phyloP scores from a whole-genome alignment of 2,329 filamentous ascomycete genomes.

The Hypomyces perniciosus region DNA sequence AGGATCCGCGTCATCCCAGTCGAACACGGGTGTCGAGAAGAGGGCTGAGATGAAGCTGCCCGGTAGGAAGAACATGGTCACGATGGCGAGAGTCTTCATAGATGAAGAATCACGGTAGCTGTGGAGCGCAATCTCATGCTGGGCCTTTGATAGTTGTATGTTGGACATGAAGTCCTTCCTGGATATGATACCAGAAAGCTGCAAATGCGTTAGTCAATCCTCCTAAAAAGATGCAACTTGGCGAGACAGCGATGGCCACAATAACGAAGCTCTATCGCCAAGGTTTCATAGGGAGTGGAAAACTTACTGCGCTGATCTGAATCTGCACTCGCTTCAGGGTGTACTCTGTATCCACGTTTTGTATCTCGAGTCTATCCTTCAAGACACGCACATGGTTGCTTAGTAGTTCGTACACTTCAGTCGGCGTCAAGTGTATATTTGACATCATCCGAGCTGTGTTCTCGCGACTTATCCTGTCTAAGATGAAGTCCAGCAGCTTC shows the following conservation, averaged over 20 bases:
- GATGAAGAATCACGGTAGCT: slow-evolving; percentile 36
- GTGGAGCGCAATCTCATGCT: slow-evolving; percentile 28
- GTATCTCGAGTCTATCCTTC: slow-evolving; percentile 29
- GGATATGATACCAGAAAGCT: slow-evolving; percentile 34
- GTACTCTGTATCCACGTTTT: slow-evolving; percentile 30
- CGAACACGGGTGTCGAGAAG: slow-evolving; percentile 32
- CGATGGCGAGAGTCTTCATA: slow-evolving; percentile 38
- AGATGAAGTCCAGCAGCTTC: slow-evolving; percentile 29
- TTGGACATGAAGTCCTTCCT: slow-evolving; percentile 32
- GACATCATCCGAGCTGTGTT: not conserved
- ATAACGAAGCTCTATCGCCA: not conserved
- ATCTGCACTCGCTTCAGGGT: slow-evolving; percentile 32
- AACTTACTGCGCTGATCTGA: slow-evolving; percentile 33
- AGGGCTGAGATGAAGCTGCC: slow-evolving; percentile 37
- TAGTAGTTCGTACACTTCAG: slow-evolving; percentile 19
- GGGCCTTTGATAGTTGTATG: slow-evolving; percentile 24
- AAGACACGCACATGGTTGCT: slow-evolving; percentile 24
- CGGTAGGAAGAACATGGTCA: slow-evolving; percentile 39
- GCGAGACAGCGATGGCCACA: too few relatives aligned
- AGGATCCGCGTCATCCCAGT: slow-evolving; percentile 24
- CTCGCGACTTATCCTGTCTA: slow-evolving; percentile 5
- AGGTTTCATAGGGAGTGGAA: not conserved
- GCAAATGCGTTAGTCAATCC: slow-evolving; percentile 7
- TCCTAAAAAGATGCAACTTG: not conserved
- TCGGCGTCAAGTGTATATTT: too few relatives aligned